Evolutionary conservation across 78 protist genomes (phyloP), one percentile per base, ranked within the genome.

Genomic region (Guillardia theta): DNA sequence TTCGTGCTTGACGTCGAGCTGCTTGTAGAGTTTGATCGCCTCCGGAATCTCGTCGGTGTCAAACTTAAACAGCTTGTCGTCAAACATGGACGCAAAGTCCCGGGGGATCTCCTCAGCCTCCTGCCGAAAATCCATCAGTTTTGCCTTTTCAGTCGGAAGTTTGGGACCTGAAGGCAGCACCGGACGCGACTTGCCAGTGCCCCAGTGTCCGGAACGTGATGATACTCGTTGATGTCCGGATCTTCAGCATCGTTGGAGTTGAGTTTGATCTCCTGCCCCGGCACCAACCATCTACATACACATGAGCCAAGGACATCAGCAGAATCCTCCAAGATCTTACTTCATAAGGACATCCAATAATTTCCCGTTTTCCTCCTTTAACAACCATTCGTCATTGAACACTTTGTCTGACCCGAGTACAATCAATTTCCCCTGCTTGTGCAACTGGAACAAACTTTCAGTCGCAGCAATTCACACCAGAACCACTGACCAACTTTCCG

Each of bases 1-100:
- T 90, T 97, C 96, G 94, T 95, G 97, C 64, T 93, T 37, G 50
- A 97, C 97, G 24, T 64, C 92, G 53, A 93, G 70, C 27, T 18
- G 15, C 45, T n/a, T 36, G 93, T 96, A 96, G 22, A 95, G 93
- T 27, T 4, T 1, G 10, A 97, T 62, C 12, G 95, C 92, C 77
- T 92, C 96, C 3, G 98, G 98, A 64, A 97, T 47, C 44, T 77
- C 47, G 44, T 70, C 47, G 27, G 97, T 93, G 94, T 95, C 96
- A 44, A 98, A 94, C 19, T 46, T 30, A 95, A 88, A 97, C 39
- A 93, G 92, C 0, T 33, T 0, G 45, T 50, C 90, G 78, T 96
- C 97, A 83, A 97, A 96, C 27, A 97, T 93, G 22, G 41, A 0
- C 48, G 96, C 94, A 83, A 94, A 96, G 77, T 96, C 97, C 44